Evolutionary conservation across 352 stramenopile species (phyloP), one percentile per base, ranked within the genome.

Genomic region (Phytopythium litorale): DNA sequence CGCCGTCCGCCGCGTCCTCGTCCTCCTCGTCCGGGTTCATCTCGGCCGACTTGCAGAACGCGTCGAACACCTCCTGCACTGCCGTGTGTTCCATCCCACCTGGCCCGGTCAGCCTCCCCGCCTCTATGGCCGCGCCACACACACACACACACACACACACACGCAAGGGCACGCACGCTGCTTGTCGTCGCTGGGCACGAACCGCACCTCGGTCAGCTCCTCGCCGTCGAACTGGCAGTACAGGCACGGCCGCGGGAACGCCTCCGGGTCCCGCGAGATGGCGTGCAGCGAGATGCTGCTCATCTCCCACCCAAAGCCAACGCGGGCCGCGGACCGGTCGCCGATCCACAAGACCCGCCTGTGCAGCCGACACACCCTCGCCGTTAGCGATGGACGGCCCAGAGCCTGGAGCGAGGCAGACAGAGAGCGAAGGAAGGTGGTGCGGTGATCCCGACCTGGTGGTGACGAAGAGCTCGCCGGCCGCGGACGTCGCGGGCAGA

Each of bases 171-270:
- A 73, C 80, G 32, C 75, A 94, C 84, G 60, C 7, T 82, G 81
- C 54, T 87, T 86, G 23, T 81, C 70, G 52, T 90, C 76, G 5
- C 60, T 60, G 7, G 83, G 85, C 18, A 94, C 83, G 58, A 94
- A 92, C 8, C 81, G 83, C 38, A 92, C 73, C 75, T 94, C 85
- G 23, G 68, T 75, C 8, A 88, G 70, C 53, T 90, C 79, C 54
- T 92, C 76, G 11, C 67, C 64, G 43, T 86, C 87, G 8, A 92
- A 76, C 78, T 94, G 85, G 66, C 85, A 94, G 66, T 94, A 94
- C 49, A 94, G 65, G 62, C 85, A 94, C 8, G 85, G 80, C 21
- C 64, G 68, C 5, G 75, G 75, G 64, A 92, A 94, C 18, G 81
- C 81, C 11, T 42, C 62, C 1, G 66, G 67, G 68, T 94, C 85